Percentiles rank a stretch among this genome's conserved stretches.
Conservation (phyloP, 2,329 filamentous ascomycete species). For the Lachnellula arida region DNA sequence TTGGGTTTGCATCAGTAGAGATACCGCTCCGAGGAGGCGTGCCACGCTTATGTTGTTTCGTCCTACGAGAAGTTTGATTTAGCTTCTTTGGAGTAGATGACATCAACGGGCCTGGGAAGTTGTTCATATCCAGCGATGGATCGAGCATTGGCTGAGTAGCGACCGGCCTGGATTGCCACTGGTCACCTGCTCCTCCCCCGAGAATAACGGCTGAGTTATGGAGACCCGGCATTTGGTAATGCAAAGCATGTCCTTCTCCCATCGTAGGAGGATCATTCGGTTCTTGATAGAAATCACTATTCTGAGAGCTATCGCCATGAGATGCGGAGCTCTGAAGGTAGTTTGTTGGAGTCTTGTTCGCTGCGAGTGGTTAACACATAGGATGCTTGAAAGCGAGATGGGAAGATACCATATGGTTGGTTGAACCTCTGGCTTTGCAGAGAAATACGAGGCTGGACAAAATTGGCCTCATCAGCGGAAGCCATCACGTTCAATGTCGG, state of each 20-base stretch:
- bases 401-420: neutral
- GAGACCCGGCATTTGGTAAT: too few species aligned
- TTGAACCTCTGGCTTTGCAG: neutral
- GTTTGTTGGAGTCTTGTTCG: too few species aligned
- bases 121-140: neutral
- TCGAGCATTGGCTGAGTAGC: neutral
- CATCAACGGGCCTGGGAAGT: neutral
- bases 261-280: too few species aligned
- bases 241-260: too few species aligned
- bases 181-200: too few species aligned
- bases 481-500: neutral
- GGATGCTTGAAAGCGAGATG: too few species aligned
- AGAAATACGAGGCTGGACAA: neutral
- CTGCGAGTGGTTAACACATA: too few species aligned
- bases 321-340: too few species aligned
- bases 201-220: too few species aligned
- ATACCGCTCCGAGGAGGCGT: neutral
- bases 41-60: neutral
- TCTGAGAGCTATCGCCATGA: too few species aligned
- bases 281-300: too few species aligned
- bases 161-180: too few species aligned
- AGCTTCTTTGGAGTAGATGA: neutral
- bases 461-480: neutral
- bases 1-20: neutral
- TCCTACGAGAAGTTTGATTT: neutral